These are phyloP conservation scores for Annona cherimola DNA, from an alignment of 164 flowering plant species.

Conservation along the genomic window DNA sequence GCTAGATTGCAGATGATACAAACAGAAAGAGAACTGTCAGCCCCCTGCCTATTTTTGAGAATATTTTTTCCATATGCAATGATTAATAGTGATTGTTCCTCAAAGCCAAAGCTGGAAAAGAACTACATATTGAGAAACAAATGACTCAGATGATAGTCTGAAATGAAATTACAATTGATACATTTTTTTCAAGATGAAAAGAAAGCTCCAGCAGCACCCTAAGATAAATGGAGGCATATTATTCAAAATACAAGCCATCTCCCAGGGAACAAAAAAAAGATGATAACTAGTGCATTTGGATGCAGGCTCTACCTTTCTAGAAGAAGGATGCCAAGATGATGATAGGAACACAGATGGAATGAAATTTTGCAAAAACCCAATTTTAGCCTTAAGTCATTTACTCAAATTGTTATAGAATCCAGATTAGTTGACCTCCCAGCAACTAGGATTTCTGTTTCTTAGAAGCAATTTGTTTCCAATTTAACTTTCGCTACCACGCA, in stretches of 20 bases:
- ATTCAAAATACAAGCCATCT: not conserved
- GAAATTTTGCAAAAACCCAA: no score
- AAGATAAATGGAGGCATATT: no score
- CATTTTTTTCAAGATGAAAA: not conserved
- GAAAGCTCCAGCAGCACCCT: not conserved
- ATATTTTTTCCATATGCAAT: not conserved
- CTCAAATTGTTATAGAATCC: no score
- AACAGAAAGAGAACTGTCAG: not conserved
- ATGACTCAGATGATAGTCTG: not conserved
- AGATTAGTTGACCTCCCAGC: no score
- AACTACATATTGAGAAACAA: not conserved
- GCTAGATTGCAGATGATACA: not conserved
- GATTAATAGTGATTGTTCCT: not conserved
- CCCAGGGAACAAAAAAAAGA: not conserved
- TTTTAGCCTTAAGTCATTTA: no score
- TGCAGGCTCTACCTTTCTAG: not conserved
- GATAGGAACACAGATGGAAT: no score
- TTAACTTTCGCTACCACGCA: no score
- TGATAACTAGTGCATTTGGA: not conserved
- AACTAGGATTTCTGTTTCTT: no score
- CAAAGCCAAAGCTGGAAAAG: conserved; percentile 2
- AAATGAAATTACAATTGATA: not conserved
- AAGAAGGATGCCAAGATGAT: not conserved
- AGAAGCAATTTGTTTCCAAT: no score
- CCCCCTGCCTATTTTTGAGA: not conserved